phyloP scores from a whole-genome alignment of 2,329 filamentous ascomycete genomes.

The Nothomitra cinnamomea region DNA sequence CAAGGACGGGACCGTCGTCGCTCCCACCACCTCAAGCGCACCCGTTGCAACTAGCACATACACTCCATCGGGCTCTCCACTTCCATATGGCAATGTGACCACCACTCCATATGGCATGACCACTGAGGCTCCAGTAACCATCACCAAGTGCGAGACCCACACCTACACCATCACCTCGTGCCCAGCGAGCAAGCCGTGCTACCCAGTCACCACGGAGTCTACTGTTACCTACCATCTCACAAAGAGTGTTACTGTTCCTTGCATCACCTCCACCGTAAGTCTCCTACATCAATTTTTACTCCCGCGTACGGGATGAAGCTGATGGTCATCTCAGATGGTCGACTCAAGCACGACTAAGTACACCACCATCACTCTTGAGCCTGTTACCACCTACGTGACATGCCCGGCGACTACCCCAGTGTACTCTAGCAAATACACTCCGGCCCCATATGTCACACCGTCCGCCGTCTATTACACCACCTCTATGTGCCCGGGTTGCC shows the following conservation, averaged over 20 bases:
- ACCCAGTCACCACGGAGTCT: background rate
- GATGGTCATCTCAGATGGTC: background rate
- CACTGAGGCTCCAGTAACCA: background rate
- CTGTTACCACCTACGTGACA: background rate
- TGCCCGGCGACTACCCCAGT: background rate
- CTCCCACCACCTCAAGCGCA: background rate
- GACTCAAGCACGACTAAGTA: background rate
- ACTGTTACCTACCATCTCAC: background rate
- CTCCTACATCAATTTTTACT: background rate
- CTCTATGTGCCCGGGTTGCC: background rate
- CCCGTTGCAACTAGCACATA: background rate
- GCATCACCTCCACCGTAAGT: background rate
- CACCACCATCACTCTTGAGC: background rate
- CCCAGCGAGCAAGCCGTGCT: background rate
- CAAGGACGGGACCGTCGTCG: background rate
- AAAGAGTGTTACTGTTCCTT: background rate
- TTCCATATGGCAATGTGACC: background rate
- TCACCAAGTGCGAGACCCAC: slow-evolving; percentile 1
- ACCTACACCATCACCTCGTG: background rate
- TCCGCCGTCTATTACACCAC: background rate
- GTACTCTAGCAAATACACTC: background rate
- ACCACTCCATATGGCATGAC: background rate
- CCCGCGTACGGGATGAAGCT: background rate
- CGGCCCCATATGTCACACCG: background rate
- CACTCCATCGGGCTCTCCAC: background rate